Evolutionary conservation across 129 eudicot species (phyloP).

Genomic region (Escallonia rubra): DNA sequence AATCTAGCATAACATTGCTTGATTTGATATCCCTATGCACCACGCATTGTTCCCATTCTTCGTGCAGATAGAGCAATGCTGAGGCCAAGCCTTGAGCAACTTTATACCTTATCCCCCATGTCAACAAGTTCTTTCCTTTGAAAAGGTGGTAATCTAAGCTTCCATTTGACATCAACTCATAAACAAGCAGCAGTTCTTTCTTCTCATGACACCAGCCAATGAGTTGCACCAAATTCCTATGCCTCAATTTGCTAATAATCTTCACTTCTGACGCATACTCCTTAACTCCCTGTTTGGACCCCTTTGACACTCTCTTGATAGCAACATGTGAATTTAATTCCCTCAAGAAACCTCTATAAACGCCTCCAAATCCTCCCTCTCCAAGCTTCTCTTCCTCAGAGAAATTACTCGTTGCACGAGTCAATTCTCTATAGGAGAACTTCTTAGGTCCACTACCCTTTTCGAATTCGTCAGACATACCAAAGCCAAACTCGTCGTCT

Average conservation of each 20-base stretch:
- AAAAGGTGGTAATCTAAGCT: conserved; percentile 29
- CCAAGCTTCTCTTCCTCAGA: conserved; percentile 21
- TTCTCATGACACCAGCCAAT: conserved; percentile 33
- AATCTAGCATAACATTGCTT: conserved; percentile 35
- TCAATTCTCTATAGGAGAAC: conserved; percentile 21
- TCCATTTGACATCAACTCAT: conserved; percentile 16
- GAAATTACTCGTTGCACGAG: conserved; percentile 22
- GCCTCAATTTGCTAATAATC: conserved; percentile 32
- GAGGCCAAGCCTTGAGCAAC: conserved; percentile 16
- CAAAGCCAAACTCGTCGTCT: neutral
- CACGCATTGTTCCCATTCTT: conserved; percentile 29
- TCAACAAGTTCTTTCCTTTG: conserved; percentile 1
- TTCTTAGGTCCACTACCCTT: conserved; percentile 20
- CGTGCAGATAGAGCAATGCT: conserved; percentile 25
- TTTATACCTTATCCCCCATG: conserved; percentile 20
- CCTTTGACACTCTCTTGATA: conserved; percentile 9
- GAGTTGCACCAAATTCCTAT: conserved; percentile 27
- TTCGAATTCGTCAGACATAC: conserved; percentile 14
- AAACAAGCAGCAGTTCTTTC: conserved; percentile 19
- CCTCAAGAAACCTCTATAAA: conserved; percentile 12
- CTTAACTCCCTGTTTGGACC: conserved; percentile 25
- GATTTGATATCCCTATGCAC: conserved; percentile 19
- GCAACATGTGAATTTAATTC: neutral
- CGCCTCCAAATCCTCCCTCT: conserved; percentile 20
- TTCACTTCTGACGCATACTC: conserved; percentile 31